A percentile compares a stretch with the other conserved stretches of the same genome.
Conservation (phyloP, 805 yeast species). For the Candida montana region DNA sequence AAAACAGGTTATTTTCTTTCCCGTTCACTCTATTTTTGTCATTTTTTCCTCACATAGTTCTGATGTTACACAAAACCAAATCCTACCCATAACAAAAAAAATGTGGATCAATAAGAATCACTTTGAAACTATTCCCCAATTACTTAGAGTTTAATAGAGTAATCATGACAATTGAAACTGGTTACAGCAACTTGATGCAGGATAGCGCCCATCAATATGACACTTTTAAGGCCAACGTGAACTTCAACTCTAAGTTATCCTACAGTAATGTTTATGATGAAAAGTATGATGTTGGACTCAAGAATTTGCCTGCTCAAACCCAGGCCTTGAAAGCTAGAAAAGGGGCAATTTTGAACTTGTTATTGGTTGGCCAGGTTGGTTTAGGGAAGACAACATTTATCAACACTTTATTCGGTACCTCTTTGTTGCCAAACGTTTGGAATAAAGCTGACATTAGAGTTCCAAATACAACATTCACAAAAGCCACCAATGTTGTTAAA, state of each 20-base stretch:
- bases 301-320: slow-evolving; percentile 26
- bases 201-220: not conserved
- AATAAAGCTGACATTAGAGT: slow-evolving; percentile 32
- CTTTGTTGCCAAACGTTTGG: slow-evolving; percentile 35
- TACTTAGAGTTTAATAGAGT: too few species aligned
- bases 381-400: slow-evolving; percentile 75
- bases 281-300: slow-evolving; percentile 22
- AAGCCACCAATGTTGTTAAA: slow-evolving; percentile 28
- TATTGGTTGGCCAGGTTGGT: slow-evolving; percentile 86
- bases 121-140: too few species aligned
- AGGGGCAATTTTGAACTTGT: slow-evolving; percentile 73
- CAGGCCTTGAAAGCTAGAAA: slow-evolving; percentile 32
- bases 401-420: slow-evolving; percentile 68
- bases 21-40: too few species aligned
- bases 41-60: too few species aligned
- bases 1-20: too few species aligned
- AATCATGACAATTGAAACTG: not conserved
- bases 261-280: slow-evolving; percentile 3
- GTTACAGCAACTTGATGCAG: not conserved
- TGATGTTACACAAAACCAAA: too few species aligned
- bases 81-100: too few species aligned
- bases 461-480: slow-evolving; percentile 33
- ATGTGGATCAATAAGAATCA: not conserved
- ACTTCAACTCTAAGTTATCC: not conserved
- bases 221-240: not conserved